Evolutionary conservation across 2,329 filamentous ascomycete species (phyloP).

Genomic region (Apiospora saccharicola): DNA sequence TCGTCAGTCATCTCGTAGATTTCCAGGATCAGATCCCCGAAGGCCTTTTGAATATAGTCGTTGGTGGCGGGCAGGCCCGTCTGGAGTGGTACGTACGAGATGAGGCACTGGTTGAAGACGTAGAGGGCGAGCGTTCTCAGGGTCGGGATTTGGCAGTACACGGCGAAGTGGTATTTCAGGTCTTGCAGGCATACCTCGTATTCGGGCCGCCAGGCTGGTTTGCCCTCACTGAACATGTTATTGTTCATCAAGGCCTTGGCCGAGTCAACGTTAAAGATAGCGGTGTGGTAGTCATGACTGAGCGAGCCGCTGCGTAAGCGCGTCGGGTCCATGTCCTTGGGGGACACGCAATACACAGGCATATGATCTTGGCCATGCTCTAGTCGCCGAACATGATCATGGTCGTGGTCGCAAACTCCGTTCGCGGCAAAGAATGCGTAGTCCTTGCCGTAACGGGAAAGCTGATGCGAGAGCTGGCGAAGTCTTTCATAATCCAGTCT

Average conservation of each 20-base stretch:
- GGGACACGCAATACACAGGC: no score
- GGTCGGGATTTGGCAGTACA: neutral
- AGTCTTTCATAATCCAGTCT: no score
- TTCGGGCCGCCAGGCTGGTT: neutral
- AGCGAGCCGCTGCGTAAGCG: neutral
- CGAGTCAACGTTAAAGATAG: neutral
- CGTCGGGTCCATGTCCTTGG: neutral
- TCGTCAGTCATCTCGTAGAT: neutral
- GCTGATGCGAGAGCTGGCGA: neutral
- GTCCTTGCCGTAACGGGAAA: neutral
- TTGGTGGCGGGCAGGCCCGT: neutral
- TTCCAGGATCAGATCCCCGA: neutral
- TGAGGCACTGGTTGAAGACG: constrained; percentile 7
- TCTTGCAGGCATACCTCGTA: neutral
- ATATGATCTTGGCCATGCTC: neutral
- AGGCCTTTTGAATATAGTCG: neutral
- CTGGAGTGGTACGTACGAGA: neutral
- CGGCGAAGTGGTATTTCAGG: neutral
- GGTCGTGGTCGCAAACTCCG: no score
- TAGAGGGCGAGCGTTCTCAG: neutral
- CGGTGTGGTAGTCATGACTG: neutral
- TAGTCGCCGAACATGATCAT: no score
- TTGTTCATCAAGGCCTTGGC: neutral
- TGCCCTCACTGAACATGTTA: neutral
- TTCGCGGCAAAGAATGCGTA: neutral